These are phyloP conservation scores for Geosmithia putterillii DNA, from an alignment of 2,329 filamentous ascomycete genomes.

Conservation along the genomic window DNA sequence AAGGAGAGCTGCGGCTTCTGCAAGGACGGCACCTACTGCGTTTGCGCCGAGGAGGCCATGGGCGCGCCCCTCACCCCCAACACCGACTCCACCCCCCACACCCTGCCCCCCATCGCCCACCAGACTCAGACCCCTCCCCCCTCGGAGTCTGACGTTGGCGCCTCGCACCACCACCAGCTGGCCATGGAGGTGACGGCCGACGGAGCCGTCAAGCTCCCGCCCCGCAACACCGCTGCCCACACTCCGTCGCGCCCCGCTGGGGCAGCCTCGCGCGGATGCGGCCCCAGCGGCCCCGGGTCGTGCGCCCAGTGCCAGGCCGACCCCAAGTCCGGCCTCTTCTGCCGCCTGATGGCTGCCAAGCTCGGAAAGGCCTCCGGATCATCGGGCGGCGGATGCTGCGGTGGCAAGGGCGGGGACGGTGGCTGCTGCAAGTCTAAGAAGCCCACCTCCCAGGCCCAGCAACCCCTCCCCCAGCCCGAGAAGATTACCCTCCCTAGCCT, in stretches of 20 bases:
- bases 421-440: conserved; percentile 47
- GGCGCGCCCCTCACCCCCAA: conserved; percentile 19
- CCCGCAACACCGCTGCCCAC: conserved; percentile 9
- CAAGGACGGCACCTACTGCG: conserved; percentile 68
- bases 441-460: no score
- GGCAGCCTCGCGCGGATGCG: conserved; percentile 28
- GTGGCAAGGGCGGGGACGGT: conserved; percentile 43
- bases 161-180: conserved; percentile 16
- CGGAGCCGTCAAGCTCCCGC: conserved; percentile 47
- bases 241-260: conserved; percentile 11
- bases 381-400: conserved; percentile 43
- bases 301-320: conserved; percentile 69
- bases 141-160: conserved; percentile 47
- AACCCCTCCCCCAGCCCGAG: conserved; percentile 12
- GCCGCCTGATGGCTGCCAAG: conserved; percentile 64
- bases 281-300: conserved; percentile 61
- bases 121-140: conserved; percentile 46
- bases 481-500: conserved; percentile 22
- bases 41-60: conserved; percentile 55
- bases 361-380: conserved; percentile 29
- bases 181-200: conserved; percentile 48
- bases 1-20: conserved; percentile 74
- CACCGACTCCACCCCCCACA: conserved; percentile 24
- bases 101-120: conserved; percentile 26
- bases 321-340: conserved; percentile 72